These are phyloP conservation scores for Geranomyces variabilis DNA, from an alignment of 192 early-diverging fungal species.

Conservation along the genomic window DNA sequence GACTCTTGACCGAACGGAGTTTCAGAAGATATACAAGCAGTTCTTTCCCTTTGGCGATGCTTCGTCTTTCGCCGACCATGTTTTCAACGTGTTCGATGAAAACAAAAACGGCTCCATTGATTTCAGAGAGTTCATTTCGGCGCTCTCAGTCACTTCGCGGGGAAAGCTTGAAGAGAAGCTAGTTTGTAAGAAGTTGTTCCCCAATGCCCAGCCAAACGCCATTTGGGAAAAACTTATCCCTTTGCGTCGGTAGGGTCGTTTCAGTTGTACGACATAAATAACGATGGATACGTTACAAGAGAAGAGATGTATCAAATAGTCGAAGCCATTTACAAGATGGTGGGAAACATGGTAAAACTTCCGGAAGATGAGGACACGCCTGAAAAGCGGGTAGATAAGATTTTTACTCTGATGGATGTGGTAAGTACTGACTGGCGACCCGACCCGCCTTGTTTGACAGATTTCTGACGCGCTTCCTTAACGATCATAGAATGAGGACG, in stretches of 20 bases:
- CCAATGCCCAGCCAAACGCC: not conserved
- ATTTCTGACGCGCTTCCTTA: not conserved
- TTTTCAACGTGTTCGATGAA: slow-evolving; percentile 89
- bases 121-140: slow-evolving; percentile 90
- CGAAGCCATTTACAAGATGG: slow-evolving; percentile 95
- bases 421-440: slow-evolving; percentile 37
- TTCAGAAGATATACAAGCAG: slow-evolving; percentile 92
- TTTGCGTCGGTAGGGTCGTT: slow-evolving; percentile 68
- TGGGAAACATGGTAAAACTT: slow-evolving; percentile 87
- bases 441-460: not conserved
- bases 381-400: slow-evolving; percentile 84
- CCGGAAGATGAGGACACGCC: slow-evolving; percentile 91
- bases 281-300: slow-evolving; percentile 82
- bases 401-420: slow-evolving; percentile 86
- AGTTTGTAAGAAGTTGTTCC: slow-evolving; percentile 61
- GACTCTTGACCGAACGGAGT: slow-evolving; percentile 79
- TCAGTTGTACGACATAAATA: slow-evolving; percentile 89
- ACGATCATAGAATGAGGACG: slow-evolving; percentile 69
- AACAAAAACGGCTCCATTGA: slow-evolving; percentile 90
- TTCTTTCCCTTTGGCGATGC: slow-evolving; percentile 98
- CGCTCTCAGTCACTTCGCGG: slow-evolving; percentile 81
- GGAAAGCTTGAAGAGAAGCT: slow-evolving; percentile 85
- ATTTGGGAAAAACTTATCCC: no score
- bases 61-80: slow-evolving; percentile 84
- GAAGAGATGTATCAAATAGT: slow-evolving; percentile 91